Evolutionary conservation across 805 yeast species (phyloP).

Genomic region (Lipomyces sp.): DNA sequence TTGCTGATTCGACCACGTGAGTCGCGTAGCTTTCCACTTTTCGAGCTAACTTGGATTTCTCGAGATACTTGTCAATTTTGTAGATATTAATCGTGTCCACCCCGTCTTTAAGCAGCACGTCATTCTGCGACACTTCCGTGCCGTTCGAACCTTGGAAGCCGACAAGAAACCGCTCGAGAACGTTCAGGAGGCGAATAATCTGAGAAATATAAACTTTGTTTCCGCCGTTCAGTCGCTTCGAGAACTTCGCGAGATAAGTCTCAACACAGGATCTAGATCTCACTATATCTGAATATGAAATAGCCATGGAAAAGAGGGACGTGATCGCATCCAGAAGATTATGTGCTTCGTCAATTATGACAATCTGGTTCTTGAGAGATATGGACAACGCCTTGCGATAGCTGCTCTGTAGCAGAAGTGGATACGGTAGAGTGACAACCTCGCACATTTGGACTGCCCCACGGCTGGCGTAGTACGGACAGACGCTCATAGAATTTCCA

Average conservation of each 20-base stretch:
- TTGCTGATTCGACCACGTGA: constrained; percentile 13
- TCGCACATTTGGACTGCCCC: constrained; percentile 64
- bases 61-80: constrained; percentile 66
- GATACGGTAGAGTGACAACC: constrained; percentile 84
- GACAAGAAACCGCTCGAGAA: constrained; percentile 47
- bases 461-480: constrained; percentile 84
- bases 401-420: constrained; percentile 64
- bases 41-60: constrained; percentile 75
- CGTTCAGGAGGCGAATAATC: constrained; percentile 59
- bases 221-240: constrained; percentile 66
- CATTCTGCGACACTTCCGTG: constrained; percentile 53
- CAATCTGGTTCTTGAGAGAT: constrained; percentile 64
- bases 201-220: constrained; percentile 74
- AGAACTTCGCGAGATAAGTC: constrained; percentile 62
- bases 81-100: constrained; percentile 75
- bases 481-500: constrained; percentile 62
- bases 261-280: constrained; percentile 56
- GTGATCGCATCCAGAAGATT: constrained; percentile 79
- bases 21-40: constrained; percentile 70
- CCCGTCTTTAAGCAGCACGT: constrained; percentile 62
- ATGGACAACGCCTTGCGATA: constrained; percentile 66
- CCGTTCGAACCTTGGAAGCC: constrained; percentile 51
- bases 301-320: constrained; percentile 64
- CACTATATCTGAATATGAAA: constrained; percentile 57
- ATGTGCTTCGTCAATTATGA: constrained; percentile 92